Percentiles rank a stretch among this genome's conserved stretches.
phyloP scores from a whole-genome alignment of 2,329 filamentous ascomycete genomes.

The Aspergillus calidoustus region DNA sequence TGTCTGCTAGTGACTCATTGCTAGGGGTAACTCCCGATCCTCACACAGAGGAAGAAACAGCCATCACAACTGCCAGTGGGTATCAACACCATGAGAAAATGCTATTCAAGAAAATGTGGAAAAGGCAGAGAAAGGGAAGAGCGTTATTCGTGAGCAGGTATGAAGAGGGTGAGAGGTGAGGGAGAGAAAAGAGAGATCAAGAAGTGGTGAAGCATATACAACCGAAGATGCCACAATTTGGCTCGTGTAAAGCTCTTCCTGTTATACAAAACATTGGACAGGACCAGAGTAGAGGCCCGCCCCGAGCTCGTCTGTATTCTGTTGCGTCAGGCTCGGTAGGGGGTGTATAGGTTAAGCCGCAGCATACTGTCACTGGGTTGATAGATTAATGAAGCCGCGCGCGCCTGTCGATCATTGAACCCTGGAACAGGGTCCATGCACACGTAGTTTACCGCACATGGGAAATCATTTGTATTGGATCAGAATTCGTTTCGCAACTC shows the following conservation, averaged over 20 bases:
- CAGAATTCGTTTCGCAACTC: conserved; percentile 39
- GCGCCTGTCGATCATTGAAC: too few relatives aligned
- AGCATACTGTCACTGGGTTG: not conserved
- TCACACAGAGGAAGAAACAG: conserved; percentile 29
- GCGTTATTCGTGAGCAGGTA: conserved; percentile 43
- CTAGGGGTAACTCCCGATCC: conserved; percentile 14
- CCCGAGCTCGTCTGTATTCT: conserved; percentile 6
- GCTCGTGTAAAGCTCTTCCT: conserved; percentile 18
- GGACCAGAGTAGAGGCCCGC: conserved; percentile 3
- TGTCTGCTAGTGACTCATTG: not conserved
- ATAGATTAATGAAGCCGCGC: not conserved
- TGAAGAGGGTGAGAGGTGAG: not conserved
- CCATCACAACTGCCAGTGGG: conserved; percentile 37
- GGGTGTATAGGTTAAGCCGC: not conserved
- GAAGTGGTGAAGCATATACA: conserved; percentile 34
- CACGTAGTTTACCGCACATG: not conserved
- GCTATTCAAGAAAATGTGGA: conserved; percentile 31
- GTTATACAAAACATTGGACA: conserved; percentile 26
- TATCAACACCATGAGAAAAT: conserved; percentile 50
- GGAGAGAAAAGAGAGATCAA: conserved; percentile 19
- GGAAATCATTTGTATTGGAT: conserved; percentile 10
- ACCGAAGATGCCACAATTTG: conserved; percentile 26
- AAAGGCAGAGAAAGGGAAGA: conserved; percentile 24
- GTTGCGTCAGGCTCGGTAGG: not conserved
- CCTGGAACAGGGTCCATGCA: not conserved